These are phyloP conservation scores for Daldinia caldariorum DNA, from an alignment of 495 filamentous ascomycete genomes.

Conservation along the genomic window DNA sequence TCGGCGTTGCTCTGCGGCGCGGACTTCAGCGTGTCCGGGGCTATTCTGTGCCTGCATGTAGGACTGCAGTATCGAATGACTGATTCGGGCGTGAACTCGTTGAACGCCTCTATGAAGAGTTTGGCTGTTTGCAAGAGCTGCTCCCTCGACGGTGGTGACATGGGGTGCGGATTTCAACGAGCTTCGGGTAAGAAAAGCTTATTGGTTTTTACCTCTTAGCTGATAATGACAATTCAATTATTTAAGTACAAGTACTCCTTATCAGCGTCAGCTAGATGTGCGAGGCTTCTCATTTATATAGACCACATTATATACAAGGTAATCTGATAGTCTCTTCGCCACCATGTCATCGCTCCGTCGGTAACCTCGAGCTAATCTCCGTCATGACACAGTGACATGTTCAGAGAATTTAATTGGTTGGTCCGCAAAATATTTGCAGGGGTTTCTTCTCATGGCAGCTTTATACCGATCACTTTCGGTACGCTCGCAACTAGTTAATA, in stretches of 20 bases:
- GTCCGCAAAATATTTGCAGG: neutral
- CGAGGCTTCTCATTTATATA: neutral
- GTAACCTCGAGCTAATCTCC: neutral
- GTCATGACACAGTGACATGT: neutral
- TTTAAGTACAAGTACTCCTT: neutral
- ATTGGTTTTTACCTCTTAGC: neutral
- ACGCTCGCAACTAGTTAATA: too few relatives aligned
- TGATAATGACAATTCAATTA: too few relatives aligned
- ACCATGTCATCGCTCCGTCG: neutral
- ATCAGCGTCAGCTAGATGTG: neutral
- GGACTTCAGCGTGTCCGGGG: slow-evolving; percentile 27
- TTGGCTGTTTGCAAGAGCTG: slow-evolving; percentile 40
- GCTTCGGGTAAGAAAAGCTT: neutral
- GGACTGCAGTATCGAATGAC: slow-evolving; percentile 37
- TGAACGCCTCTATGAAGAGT: slow-evolving; percentile 37
- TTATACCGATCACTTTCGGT: neutral
- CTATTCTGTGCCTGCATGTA: slow-evolving; percentile 24
- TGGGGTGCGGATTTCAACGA: neutral
- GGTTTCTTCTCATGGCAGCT: too few relatives aligned
- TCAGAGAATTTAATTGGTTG: neutral
- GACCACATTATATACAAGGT: neutral
- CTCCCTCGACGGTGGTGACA: slow-evolving; percentile 34
- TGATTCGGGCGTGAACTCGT: slow-evolving; percentile 37
- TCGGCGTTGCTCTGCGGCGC: slow-evolving; percentile 38
- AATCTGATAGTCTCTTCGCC: neutral